These are phyloP conservation scores for Ceriops decandra DNA, from an alignment of 345 rosid species.

Conservation along the genomic window DNA sequence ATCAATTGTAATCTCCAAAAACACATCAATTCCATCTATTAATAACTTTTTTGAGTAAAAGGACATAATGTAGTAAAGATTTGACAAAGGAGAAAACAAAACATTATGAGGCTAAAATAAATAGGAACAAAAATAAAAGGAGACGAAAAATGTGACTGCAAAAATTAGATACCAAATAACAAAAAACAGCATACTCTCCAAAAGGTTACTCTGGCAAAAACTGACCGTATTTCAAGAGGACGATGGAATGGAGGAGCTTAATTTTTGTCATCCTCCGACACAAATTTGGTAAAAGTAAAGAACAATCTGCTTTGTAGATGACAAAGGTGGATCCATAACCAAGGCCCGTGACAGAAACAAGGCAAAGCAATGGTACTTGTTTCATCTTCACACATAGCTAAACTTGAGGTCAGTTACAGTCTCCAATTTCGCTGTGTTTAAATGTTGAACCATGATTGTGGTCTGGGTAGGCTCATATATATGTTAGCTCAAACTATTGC, in stretches of 20 bases:
- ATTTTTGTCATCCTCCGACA: slow-evolving; percentile 53
- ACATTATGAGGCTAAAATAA: background rate
- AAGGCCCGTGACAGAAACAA: no score
- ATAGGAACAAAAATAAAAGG: background rate
- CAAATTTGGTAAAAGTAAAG: slow-evolving; percentile 24
- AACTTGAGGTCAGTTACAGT: no score
- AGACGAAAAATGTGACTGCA: background rate
- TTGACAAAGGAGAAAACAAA: no score
- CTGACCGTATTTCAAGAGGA: slow-evolving; percentile 22
- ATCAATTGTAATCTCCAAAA: no score
- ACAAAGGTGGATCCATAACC: slow-evolving; percentile 1
- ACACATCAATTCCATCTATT: no score
- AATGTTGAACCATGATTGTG: no score
- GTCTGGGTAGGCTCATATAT: no score
- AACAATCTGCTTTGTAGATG: slow-evolving; percentile 47
- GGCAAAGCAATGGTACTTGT: background rate
- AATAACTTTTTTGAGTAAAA: no score
- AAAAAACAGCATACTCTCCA: slow-evolving; percentile 10
- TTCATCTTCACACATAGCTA: background rate
- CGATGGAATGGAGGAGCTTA: slow-evolving; percentile 9
- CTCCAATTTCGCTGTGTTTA: background rate
- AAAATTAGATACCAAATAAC: background rate
- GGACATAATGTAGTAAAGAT: no score
- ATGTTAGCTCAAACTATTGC: no score
- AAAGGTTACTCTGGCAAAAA: slow-evolving; percentile 17